Evolutionary conservation across 768 basidiomycete species (phyloP).

Genomic region (Mycena alexandri): DNA sequence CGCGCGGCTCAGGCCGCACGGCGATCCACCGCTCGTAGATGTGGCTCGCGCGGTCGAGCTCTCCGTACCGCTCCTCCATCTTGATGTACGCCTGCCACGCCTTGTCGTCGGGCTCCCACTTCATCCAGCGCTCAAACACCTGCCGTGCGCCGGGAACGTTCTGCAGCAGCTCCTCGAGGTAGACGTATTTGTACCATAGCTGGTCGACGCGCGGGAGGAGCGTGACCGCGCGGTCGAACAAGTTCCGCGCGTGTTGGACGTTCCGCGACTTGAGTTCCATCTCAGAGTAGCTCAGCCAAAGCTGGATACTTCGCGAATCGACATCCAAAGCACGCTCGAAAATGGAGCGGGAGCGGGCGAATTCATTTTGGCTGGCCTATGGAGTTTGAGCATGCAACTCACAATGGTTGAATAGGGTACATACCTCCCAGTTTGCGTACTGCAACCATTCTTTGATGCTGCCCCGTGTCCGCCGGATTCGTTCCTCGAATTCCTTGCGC

Average conservation of each 20-base stretch:
- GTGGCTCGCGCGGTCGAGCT: conserved; percentile 90
- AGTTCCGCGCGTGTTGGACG: conserved; percentile 95
- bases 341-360: conserved; percentile 92
- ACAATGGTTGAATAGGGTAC: conserved; percentile 32
- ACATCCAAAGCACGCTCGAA: conserved; percentile 98
- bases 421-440: conserved; percentile 88
- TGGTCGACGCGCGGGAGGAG: conserved; percentile 96
- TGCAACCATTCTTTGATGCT: conserved; percentile 92
- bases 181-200: conserved; percentile 99
- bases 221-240: conserved; percentile 97
- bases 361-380: conserved; percentile 96
- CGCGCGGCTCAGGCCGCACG: conserved; percentile 51
- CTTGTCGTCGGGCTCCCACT: conserved; percentile 99
- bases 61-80: conserved; percentile 93
- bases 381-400: conserved; percentile 14
- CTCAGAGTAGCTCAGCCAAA: conserved; percentile 96
- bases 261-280: conserved; percentile 99
- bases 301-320: conserved; percentile 87
- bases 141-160: conserved; percentile 97
- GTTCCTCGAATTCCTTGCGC: conserved; percentile 94
- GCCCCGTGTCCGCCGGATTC: conserved; percentile 82
- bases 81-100: conserved; percentile 99
- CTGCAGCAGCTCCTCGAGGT: conserved; percentile 95
- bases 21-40: conserved; percentile 95
- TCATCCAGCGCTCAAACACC: conserved; percentile 99